A percentile compares a stretch with the other conserved stretches of the same genome.
phyloP scores from a whole-genome alignment of 495 filamentous ascomycete species.

The Evernia prunastri region DNA sequence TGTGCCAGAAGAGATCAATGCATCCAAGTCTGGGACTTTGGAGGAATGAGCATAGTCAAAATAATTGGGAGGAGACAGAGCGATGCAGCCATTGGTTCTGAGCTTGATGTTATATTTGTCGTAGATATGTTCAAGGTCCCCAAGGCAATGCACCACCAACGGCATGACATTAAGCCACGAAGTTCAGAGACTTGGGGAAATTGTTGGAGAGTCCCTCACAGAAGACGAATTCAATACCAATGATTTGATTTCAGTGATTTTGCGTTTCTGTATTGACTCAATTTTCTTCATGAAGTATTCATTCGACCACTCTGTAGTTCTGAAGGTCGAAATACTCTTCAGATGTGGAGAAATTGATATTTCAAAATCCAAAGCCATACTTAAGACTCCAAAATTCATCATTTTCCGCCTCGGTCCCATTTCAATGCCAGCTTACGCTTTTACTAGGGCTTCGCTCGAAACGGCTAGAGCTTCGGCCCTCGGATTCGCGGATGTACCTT shows the following conservation, averaged over 20 bases:
- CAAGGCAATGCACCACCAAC: slow-evolving; percentile 2
- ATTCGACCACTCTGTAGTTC: no score
- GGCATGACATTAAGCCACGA: slow-evolving; percentile 8
- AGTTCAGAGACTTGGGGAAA: neutral
- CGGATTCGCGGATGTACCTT: no score
- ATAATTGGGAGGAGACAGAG: slow-evolving; percentile 4
- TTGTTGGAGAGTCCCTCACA: neutral
- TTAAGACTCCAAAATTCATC: no score
- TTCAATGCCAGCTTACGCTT: neutral
- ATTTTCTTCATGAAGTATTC: no score
- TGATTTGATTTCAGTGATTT: neutral
- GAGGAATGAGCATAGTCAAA: neutral
- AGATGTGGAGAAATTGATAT: no score
- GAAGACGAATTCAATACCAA: neutral
- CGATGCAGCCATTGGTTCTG: neutral
- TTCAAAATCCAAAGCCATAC: no score
- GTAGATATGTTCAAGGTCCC: slow-evolving; percentile 14
- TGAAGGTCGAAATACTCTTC: no score
- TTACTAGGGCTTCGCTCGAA: slow-evolving; percentile 1
- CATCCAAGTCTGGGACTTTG: slow-evolving; percentile 5
- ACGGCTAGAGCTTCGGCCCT: neutral
- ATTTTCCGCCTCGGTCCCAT: no score
- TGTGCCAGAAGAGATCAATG: slow-evolving; percentile 9
- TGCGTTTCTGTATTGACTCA: neutral
- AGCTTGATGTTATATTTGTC: slow-evolving; percentile 19